Base-by-base conservation (phyloP, 2,329 filamentous ascomycete species). In the Cadophora gregata region DNA sequence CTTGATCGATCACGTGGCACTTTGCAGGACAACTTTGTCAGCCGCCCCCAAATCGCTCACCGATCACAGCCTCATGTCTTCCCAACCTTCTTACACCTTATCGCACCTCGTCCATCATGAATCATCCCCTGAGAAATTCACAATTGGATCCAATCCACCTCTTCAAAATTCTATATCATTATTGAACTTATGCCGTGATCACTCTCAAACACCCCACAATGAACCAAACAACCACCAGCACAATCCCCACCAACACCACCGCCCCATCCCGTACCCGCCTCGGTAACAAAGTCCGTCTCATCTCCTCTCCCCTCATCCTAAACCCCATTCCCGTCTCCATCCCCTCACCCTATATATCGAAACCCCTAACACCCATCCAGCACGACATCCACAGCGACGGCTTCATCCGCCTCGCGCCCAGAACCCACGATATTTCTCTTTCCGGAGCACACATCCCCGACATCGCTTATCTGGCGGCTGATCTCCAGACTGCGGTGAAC, bases 401-500 rank as follows among this genome's bases (percentile, higher is more conserved):
- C 1, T 64, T 64, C 19, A 53, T 67, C n/a, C 65, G 42, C 25
- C 58, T 67, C 2, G 16, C 9, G 7, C 33, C 65, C 2, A 31
- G 14, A 27, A 62, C 65, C 29, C 65, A 51, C 27, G 62, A 64
- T 29, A 59, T 58, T n/a, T 62, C 56, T 38, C 36, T 62, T 3
- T 36, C 29, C 21, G 56, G 51, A 36, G 48, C 29, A 4, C 62
- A 62, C 50, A 62, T 64, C 25, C 53, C 56, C 4, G 27, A 47
- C 8, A 67, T 67, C 27, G n/a, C 42, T n/a, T n/a, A 56, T 16
- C 19, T 67, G 1, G 62, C 42, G 1, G 38, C 62, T 6, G 56
- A 64, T 45, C 62, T 67, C 10, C 21, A 67, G n/a, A 27, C 36
- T 4, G 67, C 60, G 2, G 65, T 67, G 6, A 27, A 67, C n/a